Conservation (phyloP, 2,329 filamentous ascomycete genomes). For the Colletotrichum coccodes region DNA sequence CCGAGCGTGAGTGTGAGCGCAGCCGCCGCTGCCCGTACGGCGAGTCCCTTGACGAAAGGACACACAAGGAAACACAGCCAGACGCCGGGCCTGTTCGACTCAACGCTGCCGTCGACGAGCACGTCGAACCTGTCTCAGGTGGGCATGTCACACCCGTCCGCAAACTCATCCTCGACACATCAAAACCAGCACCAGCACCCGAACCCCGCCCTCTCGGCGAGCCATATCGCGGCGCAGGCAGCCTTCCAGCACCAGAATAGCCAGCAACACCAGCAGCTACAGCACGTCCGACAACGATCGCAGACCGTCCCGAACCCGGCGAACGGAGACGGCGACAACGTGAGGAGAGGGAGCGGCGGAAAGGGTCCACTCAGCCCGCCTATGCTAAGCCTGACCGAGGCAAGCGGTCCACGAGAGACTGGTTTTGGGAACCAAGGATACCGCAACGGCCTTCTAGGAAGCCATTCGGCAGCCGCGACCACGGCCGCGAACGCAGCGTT, state of each 20-base stretch:
- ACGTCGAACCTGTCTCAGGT: slow-evolving; percentile 64
- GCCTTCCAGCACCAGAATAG: slow-evolving; percentile 71
- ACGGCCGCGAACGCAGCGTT: slow-evolving; percentile 80
- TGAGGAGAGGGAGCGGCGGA: slow-evolving; percentile 55
- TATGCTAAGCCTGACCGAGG: slow-evolving; percentile 71
- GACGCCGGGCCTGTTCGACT: slow-evolving; percentile 81
- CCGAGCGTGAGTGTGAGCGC: slow-evolving; percentile 31
- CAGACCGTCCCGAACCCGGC: slow-evolving; percentile 73
- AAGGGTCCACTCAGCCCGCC: slow-evolving; percentile 69
- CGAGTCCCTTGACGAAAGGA: slow-evolving; percentile 45
- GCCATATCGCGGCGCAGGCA: slow-evolving; percentile 83
- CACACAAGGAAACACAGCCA: slow-evolving; percentile 76
- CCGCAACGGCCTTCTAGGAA: slow-evolving; percentile 70
- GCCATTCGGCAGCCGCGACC: slow-evolving; percentile 72
- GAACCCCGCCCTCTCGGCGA: slow-evolving; percentile 64
- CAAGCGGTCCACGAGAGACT: slow-evolving; percentile 68
- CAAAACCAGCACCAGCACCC: slow-evolving; percentile 33
- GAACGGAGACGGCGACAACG: slow-evolving; percentile 16
- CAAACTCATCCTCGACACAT: slow-evolving; percentile 33
- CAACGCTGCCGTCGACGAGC: slow-evolving; percentile 72
- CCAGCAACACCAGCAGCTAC: slow-evolving; percentile 53
- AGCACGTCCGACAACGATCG: slow-evolving; percentile 73
- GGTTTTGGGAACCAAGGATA: slow-evolving; percentile 63
- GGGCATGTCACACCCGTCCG: slow-evolving; percentile 55
- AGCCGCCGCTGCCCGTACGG: slow-evolving; percentile 38